Evolutionary conservation across 2,329 filamentous ascomycete genomes (phyloP).

Genomic region (Alternaria burnsii): DNA sequence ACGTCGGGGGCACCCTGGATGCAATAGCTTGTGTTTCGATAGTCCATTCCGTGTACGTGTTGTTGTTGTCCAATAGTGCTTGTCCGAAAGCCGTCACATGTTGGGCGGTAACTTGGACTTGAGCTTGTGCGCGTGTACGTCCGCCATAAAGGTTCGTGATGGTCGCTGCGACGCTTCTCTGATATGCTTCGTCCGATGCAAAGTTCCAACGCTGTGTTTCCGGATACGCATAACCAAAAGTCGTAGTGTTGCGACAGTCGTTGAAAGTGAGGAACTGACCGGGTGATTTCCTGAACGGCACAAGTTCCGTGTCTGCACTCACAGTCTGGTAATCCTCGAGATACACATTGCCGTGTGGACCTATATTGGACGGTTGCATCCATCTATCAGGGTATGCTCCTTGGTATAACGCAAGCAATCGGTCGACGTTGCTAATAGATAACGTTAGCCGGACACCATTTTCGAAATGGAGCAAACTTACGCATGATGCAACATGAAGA

Average conservation of each 20-base stretch:
- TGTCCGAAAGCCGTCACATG: slow-evolving; percentile 3
- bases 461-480: slow-evolving; percentile 29
- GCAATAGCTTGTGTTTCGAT: slow-evolving; percentile 25
- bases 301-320: slow-evolving; percentile 57
- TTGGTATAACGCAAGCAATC: slow-evolving; percentile 77
- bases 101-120: slow-evolving; percentile 7
- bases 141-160: slow-evolving; percentile 37
- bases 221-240: slow-evolving; percentile 47
- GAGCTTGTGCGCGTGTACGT: slow-evolving; percentile 7
- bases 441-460: not conserved
- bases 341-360: slow-evolving; percentile 36
- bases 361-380: slow-evolving; percentile 59
- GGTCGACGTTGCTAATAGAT: slow-evolving; percentile 44
- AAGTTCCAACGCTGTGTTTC: slow-evolving; percentile 44
- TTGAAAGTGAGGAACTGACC: slow-evolving; percentile 44
- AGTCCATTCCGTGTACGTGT: slow-evolving; percentile 38
- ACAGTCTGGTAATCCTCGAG: slow-evolving; percentile 55
- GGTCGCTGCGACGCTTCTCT: slow-evolving; percentile 16
- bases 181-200: slow-evolving; percentile 21
- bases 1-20: slow-evolving; percentile 23
- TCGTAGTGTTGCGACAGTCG: slow-evolving; percentile 31
- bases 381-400: slow-evolving; percentile 72
- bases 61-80: not conserved
- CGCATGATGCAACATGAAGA: slow-evolving; percentile 57
- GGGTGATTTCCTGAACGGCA: slow-evolving; percentile 42